Evolutionary conservation across 768 basidiomycete species (phyloP).

Genomic region (Lyophyllum atratum): DNA sequence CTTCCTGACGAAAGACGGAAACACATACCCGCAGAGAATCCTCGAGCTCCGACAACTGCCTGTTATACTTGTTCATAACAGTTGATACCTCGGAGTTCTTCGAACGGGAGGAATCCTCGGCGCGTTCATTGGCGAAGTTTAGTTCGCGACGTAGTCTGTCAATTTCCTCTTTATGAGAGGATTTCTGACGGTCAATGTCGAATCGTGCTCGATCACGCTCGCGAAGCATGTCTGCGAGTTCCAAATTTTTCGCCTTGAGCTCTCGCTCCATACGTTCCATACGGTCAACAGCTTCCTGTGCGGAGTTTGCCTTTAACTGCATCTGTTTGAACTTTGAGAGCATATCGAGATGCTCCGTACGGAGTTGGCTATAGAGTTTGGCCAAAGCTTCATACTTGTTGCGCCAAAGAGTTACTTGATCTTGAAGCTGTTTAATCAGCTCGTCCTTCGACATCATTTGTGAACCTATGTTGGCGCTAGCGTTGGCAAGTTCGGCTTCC

Average conservation of each 20-base stretch:
- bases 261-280: conserved; percentile 99
- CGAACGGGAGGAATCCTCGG: conserved; percentile 87
- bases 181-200: conserved; percentile 91
- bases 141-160: conserved; percentile 92
- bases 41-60: conserved; percentile 95
- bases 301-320: conserved; percentile 97
- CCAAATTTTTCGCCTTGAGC: conserved; percentile 97
- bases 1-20: not conserved
- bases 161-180: conserved; percentile 92
- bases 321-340: conserved; percentile 95
- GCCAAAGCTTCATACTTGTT: conserved; percentile 99
- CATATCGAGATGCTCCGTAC: conserved; percentile 97
- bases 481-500: conserved; percentile 82
- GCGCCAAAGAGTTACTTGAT: conserved; percentile 95
- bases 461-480: conserved; percentile 74
- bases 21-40: conserved; percentile 81
- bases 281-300: conserved; percentile 95
- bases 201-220: conserved; percentile 96
- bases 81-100: conserved; percentile 92
- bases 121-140: conserved; percentile 95
- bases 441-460: conserved; percentile 94
- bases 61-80: conserved; percentile 91
- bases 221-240: conserved; percentile 97
- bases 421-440: conserved; percentile 91
- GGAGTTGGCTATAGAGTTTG: conserved; percentile 97